Conservation (phyloP, 2,329 filamentous ascomycete species). For the Gnomoniopsis sp. region DNA sequence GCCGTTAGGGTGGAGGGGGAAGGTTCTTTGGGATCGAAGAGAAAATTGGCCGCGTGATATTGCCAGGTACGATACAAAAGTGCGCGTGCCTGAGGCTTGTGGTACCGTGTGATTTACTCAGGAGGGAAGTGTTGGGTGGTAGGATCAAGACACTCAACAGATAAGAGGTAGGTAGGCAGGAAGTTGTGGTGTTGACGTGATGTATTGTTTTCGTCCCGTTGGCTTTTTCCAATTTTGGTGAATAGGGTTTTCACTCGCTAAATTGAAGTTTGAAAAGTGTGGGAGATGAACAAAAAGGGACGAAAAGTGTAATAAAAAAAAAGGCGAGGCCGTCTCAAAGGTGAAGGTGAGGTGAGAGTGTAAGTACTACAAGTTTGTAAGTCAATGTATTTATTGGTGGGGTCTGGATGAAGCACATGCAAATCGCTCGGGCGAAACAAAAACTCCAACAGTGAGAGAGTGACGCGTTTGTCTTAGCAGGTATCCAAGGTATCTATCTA, state of each 20-base stretch:
- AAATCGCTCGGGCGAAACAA: background rate
- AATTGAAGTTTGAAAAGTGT: too few relatives aligned
- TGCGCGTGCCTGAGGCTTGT: slow-evolving; percentile 2
- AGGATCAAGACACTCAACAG: background rate
- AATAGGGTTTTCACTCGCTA: too few relatives aligned
- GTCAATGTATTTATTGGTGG: background rate
- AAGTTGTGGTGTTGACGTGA: background rate
- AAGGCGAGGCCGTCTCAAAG: too few relatives aligned
- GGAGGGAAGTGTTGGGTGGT: background rate
- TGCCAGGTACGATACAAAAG: background rate
- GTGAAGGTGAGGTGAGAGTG: background rate
- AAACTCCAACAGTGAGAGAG: background rate
- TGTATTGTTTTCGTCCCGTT: background rate
- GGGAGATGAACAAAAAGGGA: background rate
- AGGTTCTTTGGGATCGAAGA: background rate
- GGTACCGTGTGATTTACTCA: slow-evolving; percentile 1
- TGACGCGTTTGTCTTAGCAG: too few relatives aligned
- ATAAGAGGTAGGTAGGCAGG: background rate
- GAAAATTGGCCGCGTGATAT: background rate
- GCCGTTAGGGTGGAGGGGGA: too few relatives aligned
- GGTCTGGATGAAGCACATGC: background rate
- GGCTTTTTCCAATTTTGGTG: too few relatives aligned
- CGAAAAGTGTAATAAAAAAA: background rate
- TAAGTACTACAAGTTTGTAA: background rate
- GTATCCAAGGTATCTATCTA: background rate